Evolutionary conservation across 1,284 basidiomycete genomes (phyloP).

Genomic region (Fomitopsis pinicola): DNA sequence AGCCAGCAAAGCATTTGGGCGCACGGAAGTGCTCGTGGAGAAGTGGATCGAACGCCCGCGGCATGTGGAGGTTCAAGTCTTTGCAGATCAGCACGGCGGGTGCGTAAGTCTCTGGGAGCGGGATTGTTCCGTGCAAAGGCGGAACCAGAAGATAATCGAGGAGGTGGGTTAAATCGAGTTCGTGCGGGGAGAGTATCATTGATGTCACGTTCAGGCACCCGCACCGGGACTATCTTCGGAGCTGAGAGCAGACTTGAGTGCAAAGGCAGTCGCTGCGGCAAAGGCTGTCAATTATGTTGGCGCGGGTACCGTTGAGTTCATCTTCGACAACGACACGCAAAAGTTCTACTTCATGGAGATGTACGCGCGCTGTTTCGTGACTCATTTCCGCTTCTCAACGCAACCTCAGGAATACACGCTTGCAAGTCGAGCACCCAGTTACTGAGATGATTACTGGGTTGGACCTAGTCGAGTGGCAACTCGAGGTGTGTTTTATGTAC

Average conservation of each 20-base stretch:
- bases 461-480: conserved; percentile 93
- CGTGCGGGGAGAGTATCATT: background rate
- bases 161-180: conserved; percentile 45
- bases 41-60: conserved; percentile 82
- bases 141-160: conserved; percentile 95
- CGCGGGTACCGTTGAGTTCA: conserved; percentile 92
- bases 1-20: conserved; percentile 82
- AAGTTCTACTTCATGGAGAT: conserved; percentile 95
- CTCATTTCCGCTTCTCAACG: background rate
- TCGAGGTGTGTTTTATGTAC: conserved; percentile 49
- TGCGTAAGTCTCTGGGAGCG: conserved; percentile 90
- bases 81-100: conserved; percentile 73
- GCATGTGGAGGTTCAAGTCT: conserved; percentile 90
- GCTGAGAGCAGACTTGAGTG: conserved; percentile 75
- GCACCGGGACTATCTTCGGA: conserved; percentile 81
- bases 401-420: conserved; percentile 74
- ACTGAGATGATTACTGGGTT: conserved; percentile 94
- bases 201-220: conserved; percentile 56
- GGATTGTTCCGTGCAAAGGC: conserved; percentile 91
- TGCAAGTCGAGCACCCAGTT: conserved; percentile 94
- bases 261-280: conserved; percentile 88
- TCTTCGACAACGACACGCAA: conserved; percentile 84
- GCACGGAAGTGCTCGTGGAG: conserved; percentile 83
- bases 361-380: conserved; percentile 36
- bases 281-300: conserved; percentile 89